Evolutionary conservation across 2,329 filamentous ascomycete species (phyloP).

Genomic region (Phaeosphaeria sp.): DNA sequence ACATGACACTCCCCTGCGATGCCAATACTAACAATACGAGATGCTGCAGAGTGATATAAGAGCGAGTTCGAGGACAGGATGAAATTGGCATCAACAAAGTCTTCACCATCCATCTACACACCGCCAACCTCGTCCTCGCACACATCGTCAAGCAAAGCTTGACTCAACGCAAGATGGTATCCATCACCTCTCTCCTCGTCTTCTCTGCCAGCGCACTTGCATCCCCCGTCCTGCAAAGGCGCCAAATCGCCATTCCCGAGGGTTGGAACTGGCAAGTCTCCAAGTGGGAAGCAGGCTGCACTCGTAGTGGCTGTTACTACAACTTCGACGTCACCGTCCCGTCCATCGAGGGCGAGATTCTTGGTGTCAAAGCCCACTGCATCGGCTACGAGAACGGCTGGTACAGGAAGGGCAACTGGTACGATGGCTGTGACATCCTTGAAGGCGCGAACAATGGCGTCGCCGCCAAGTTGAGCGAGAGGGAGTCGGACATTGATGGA

Average conservation of each 20-base stretch:
- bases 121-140: neutral
- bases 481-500: slow-evolving; percentile 3
- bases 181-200: slow-evolving; percentile 13
- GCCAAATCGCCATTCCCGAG: slow-evolving; percentile 15
- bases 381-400: slow-evolving; percentile 19
- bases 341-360: slow-evolving; percentile 10
- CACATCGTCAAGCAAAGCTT: neutral
- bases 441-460: slow-evolving; percentile 25
- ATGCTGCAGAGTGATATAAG: neutral
- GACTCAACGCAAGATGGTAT: slow-evolving; percentile 11
- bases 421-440: slow-evolving; percentile 13
- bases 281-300: slow-evolving; percentile 25
- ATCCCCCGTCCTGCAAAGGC: slow-evolving; percentile 9
- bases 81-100: neutral
- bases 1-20: neutral
- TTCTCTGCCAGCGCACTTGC: slow-evolving; percentile 9
- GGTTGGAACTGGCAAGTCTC: slow-evolving; percentile 28
- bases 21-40: neutral
- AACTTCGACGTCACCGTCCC: slow-evolving; percentile 31
- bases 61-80: neutral
- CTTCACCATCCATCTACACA: neutral
- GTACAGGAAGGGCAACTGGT: slow-evolving; percentile 13
- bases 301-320: slow-evolving; percentile 26
- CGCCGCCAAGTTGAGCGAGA: slow-evolving; percentile 15
- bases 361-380: slow-evolving; percentile 22